phyloP scores from a whole-genome alignment of 805 yeast species.

The Starmerella scarabaei region DNA sequence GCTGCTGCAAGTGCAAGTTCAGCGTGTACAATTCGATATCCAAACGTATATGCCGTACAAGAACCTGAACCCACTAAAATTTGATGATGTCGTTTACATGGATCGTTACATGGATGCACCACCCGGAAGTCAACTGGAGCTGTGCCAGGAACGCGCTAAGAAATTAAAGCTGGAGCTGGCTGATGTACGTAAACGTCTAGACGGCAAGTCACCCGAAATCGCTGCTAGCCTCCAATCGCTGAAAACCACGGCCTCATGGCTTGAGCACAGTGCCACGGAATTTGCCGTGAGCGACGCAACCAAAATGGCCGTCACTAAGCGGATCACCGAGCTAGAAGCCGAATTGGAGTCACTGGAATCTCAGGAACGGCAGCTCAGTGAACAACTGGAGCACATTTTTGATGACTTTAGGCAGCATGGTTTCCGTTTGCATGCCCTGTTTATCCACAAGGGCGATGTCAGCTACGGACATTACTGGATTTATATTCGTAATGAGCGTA shows the following conservation, averaged over 20 bases:
- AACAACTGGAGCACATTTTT: slow-evolving; percentile 47
- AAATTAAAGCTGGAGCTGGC: slow-evolving; percentile 39
- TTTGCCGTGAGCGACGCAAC: slow-evolving; percentile 29
- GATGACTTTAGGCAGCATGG: slow-evolving; percentile 48
- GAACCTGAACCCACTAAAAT: slow-evolving; percentile 68
- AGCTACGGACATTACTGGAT: slow-evolving; percentile 96
- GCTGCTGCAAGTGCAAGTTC: slow-evolving; percentile 81
- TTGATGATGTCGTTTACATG: slow-evolving; percentile 63
- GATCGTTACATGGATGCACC: slow-evolving; percentile 67
- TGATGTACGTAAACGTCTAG: background rate
- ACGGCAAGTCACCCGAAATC: background rate
- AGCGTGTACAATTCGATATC: slow-evolving; percentile 82
- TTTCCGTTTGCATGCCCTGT: slow-evolving; percentile 77
- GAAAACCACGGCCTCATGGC: slow-evolving; percentile 34
- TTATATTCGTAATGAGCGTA: slow-evolving; percentile 65
- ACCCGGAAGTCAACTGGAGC: slow-evolving; percentile 38
- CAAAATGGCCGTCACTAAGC: slow-evolving; percentile 34
- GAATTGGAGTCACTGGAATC: slow-evolving; percentile 35
- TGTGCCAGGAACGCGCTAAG: slow-evolving; percentile 42
- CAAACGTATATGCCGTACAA: slow-evolving; percentile 63
- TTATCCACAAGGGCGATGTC: slow-evolving; percentile 92
- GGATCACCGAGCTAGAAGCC: slow-evolving; percentile 34
- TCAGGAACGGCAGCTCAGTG: slow-evolving; percentile 35
- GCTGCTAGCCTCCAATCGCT: slow-evolving; percentile 32
- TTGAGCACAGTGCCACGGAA: background rate